phyloP scores from a whole-genome alignment of 495 filamentous ascomycete species.

The Aspergillus taichungensis region DNA sequence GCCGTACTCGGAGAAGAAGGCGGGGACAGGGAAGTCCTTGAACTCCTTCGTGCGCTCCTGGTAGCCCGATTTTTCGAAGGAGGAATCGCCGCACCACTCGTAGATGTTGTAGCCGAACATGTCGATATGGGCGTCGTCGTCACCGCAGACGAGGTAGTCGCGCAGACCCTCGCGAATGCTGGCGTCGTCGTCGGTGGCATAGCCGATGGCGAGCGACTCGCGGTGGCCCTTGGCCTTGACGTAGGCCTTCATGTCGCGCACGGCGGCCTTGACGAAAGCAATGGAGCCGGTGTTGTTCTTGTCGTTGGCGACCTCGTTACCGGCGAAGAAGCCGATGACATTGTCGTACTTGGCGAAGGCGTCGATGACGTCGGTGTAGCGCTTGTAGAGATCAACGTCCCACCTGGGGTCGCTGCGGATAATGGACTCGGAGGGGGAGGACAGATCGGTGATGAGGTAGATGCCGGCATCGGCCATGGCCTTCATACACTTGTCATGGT shows the following conservation, averaged over 20 bases:
- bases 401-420: constrained; percentile 68
- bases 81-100: constrained; percentile 89
- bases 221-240: constrained; percentile 74
- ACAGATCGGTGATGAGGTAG: constrained; percentile 88
- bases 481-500: constrained; percentile 81
- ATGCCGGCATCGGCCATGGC: constrained; percentile 83
- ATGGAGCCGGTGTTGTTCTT: constrained; percentile 76
- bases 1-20: constrained; percentile 98
- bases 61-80: constrained; percentile 66
- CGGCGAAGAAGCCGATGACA: constrained; percentile 92
- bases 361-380: constrained; percentile 85
- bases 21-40: constrained; percentile 76
- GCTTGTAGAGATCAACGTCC: constrained; percentile 66
- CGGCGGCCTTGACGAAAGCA: constrained; percentile 93
- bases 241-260: constrained; percentile 91
- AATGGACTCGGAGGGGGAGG: constrained; percentile 73
- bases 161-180: constrained; percentile 70
- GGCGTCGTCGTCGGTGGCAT: constrained; percentile 87
- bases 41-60: constrained; percentile 75
- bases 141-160: constrained; percentile 88
- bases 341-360: constrained; percentile 75
- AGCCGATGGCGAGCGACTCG: constrained; percentile 68
- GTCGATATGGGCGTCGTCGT: constrained; percentile 61
- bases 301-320: constrained; percentile 91
- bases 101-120: constrained; percentile 99